Percentiles rank a stretch among this genome's conserved stretches.
Evolutionary conservation across 768 basidiomycete species (phyloP).

Genomic region (Pisolithus microcarpus): DNA sequence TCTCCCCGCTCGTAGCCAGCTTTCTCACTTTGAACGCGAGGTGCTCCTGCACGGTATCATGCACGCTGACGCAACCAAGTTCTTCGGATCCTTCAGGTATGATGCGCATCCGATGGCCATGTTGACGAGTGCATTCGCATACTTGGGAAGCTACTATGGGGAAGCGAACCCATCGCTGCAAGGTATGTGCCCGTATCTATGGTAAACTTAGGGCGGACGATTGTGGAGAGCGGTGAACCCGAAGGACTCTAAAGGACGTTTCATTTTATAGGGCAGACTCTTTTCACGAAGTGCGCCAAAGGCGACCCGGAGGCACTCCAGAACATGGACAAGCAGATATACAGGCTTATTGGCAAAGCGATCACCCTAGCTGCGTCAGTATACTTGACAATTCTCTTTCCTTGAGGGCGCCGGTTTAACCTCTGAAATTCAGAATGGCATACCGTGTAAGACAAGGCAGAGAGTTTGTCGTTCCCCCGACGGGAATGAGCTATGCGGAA

Average conservation of each 20-base stretch:
- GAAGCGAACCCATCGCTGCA: constrained; percentile 86
- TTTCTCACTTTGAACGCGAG: constrained; percentile 60
- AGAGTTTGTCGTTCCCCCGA: constrained; percentile 78
- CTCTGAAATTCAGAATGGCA: constrained; percentile 56
- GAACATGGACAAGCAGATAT: constrained; percentile 90
- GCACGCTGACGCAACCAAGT: constrained; percentile 61
- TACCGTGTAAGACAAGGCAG: constrained; percentile 89
- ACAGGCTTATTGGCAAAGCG: constrained; percentile 79
- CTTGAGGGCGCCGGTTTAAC: neutral
- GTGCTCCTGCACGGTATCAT: constrained; percentile 68
- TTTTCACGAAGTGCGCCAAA: constrained; percentile 65
- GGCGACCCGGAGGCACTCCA: constrained; percentile 60
- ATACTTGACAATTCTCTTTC: neutral
- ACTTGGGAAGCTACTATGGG: constrained; percentile 79
- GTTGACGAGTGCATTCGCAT: constrained; percentile 79
- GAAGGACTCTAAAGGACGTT: neutral
- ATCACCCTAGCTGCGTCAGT: constrained; percentile 80
- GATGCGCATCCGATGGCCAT: constrained; percentile 93
- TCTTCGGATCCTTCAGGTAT: constrained; percentile 74
- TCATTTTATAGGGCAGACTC: constrained; percentile 53
- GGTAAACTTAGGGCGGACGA: neutral
- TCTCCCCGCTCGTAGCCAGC: constrained; percentile 59
- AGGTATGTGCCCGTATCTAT: constrained; percentile 37
- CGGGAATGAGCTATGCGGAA: constrained; percentile 76
- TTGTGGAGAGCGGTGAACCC: neutral